Base-by-base conservation (phyloP, 83 land plant species). In the Thuja plicata region DNA sequence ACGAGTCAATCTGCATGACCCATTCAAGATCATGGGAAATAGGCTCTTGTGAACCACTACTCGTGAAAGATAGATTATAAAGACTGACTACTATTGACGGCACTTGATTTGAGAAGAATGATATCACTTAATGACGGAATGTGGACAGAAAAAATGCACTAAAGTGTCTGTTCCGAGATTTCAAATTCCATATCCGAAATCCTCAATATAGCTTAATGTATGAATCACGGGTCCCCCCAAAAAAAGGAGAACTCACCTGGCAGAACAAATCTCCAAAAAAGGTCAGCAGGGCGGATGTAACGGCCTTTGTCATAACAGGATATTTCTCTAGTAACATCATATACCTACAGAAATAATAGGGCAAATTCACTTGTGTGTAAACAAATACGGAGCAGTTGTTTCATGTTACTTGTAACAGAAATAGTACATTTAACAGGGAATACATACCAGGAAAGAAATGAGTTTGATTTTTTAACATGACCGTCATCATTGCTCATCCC, bases 221-320 rank as follows among this genome's bases (percentile, higher is more conserved):
- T 8, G 24, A 43, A 19, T 5, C 5, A 83, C 54, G 7, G 54
- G 46, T n/a, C n/a, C 45, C 45, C 27, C 6, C 30, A 3, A n/a
- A 5, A 1, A 37, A 38, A 9, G 5, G 16, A 17, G 30, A 62
- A 89, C 17, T 10, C 82, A 92, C 96, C 96, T 95, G 96, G 85
- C 96, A 95, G 50, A 95, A 86, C 10, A 93, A 55, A 90, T 95
- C 96, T 43, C 96, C 96, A 88, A 92, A 41, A 27, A 91, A 79
- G 79, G 89, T 95, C 60, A 95, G 91, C 40, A 92, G 38, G 40
- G 93, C 92, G 84, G 96, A 92, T n/a, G 96, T 95, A 24, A 92
- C 54, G 27, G 96, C 91, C 91, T 95, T 95, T 57, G 93, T 92
- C 16, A 71, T 8, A 12, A 92, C 94, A 48, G 96, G 95, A 87